Evolutionary conservation across 352 stramenopile genomes (phyloP).

Genomic region (Plasmopara halstedii): DNA sequence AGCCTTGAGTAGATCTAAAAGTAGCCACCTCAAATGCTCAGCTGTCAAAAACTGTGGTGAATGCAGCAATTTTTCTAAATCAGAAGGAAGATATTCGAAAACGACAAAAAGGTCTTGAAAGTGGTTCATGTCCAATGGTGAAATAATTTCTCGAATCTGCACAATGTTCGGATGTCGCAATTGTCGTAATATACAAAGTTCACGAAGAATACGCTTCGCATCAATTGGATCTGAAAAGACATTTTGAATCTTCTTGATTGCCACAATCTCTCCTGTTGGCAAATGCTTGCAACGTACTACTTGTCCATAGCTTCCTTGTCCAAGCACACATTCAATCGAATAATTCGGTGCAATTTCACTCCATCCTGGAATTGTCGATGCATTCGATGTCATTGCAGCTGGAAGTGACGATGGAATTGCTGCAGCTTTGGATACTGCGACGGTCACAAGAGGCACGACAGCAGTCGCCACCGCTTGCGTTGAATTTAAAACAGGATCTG

Average conservation of each 20-base stretch:
- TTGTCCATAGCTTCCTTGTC: constrained; percentile 80
- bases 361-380: constrained; percentile 71
- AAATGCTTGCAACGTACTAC: constrained; percentile 83
- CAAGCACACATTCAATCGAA: constrained; percentile 79
- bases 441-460: background rate
- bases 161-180: constrained; percentile 83
- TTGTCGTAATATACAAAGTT: constrained; percentile 79
- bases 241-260: constrained; percentile 87
- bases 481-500: too few species aligned
- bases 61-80: constrained; percentile 80
- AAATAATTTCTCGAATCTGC: constrained; percentile 82
- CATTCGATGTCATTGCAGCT: constrained; percentile 37
- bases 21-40: constrained; percentile 77
- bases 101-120: constrained; percentile 84
- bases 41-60: constrained; percentile 80
- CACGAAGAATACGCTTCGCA: constrained; percentile 78
- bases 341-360: constrained; percentile 76
- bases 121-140: constrained; percentile 53
- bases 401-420: constrained; percentile 8
- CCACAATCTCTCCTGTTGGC: constrained; percentile 81
- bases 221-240: constrained; percentile 85
- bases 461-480: constrained; percentile 2
- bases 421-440: constrained; percentile 10
- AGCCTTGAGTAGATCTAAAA: constrained; percentile 79
- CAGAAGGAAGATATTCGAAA: constrained; percentile 79